Percentiles rank a stretch among this genome's conserved stretches.
Evolutionary conservation across 2,329 filamentous ascomycete species (phyloP).

Genomic region (Fusarium humuli): DNA sequence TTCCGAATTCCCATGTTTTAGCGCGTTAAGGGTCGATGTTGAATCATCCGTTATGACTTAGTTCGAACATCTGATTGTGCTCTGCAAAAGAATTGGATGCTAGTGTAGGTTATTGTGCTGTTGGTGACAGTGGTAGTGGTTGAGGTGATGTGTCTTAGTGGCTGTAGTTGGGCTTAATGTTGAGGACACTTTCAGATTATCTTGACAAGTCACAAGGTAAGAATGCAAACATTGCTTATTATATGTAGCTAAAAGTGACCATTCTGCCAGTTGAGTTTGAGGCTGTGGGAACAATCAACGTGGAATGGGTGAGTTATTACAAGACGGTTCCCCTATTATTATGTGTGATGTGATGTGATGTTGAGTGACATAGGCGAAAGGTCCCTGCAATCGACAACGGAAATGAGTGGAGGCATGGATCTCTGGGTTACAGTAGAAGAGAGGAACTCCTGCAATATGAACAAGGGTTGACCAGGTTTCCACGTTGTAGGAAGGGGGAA

Average conservation of each 20-base stretch:
- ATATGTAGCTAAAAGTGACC: background rate
- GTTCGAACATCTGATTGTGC: background rate
- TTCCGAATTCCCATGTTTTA: constrained; percentile 42
- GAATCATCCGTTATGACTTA: background rate
- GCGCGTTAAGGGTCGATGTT: constrained; percentile 4
- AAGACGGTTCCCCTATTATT: constrained; percentile 19
- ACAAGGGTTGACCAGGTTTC: constrained; percentile 24
- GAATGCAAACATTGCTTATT: constrained; percentile 17
- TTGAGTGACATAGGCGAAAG: constrained; percentile 5
- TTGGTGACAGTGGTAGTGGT: background rate
- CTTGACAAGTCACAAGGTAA: constrained; percentile 15
- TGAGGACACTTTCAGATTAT: constrained; percentile 3
- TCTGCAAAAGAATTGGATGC: background rate
- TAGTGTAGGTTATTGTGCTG: background rate
- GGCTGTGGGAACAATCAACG: constrained; percentile 3
- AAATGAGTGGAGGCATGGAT: constrained; percentile 36
- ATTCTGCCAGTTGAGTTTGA: background rate
- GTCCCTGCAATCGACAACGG: constrained; percentile 29
- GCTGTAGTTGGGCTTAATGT: constrained; percentile 9
- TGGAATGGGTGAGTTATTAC: background rate
- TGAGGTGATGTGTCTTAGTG: constrained; percentile 9
- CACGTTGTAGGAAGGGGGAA: constrained; percentile 3
- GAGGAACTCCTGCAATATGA: constrained; percentile 31
- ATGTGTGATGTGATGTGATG: background rate
- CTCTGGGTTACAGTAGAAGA: constrained; percentile 4